Percentiles rank a stretch among this genome's conserved stretches.
Conservation (phyloP, 495 filamentous ascomycete species). For the Neurospora sp. region DNA sequence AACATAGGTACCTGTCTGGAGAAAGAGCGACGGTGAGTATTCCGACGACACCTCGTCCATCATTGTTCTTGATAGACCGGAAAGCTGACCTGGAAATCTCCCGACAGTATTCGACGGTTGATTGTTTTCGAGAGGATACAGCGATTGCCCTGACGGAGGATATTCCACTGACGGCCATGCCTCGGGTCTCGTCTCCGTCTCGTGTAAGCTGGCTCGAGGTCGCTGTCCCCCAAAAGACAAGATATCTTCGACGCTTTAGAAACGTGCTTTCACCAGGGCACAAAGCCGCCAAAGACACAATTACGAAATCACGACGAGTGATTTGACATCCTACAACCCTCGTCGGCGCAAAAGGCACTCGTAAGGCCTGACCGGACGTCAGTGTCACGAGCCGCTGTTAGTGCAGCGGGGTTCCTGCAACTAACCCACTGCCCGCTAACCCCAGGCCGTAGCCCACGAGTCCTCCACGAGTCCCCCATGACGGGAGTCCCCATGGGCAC, state of each 20-base stretch:
- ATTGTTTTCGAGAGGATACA: background rate
- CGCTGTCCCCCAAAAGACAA: background rate
- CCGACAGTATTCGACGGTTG: background rate
- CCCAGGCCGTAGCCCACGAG: background rate
- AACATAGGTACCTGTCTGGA: background rate
- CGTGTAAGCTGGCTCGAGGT: background rate
- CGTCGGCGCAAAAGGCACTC: background rate
- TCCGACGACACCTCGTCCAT: background rate
- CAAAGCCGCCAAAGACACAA: background rate
- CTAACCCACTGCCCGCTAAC: background rate
- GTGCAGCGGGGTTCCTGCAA: background rate
- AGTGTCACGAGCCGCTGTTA: background rate
- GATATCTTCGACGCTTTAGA: background rate
- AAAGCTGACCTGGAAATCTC: accelerated
- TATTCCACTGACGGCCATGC: background rate
- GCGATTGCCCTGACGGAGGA: background rate
- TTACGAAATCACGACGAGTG: background rate
- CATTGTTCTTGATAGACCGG: accelerated
- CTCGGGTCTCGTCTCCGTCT: background rate
- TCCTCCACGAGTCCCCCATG: background rate
- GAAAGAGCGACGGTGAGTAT: background rate
- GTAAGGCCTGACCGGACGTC: background rate
- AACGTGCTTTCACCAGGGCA: background rate
- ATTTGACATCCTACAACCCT: background rate
- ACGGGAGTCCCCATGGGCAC: background rate